Evolutionary conservation across 441 rosid species (phyloP), one percentile per base, ranked within the genome.

Genomic region (Aquilaria agallochum): DNA sequence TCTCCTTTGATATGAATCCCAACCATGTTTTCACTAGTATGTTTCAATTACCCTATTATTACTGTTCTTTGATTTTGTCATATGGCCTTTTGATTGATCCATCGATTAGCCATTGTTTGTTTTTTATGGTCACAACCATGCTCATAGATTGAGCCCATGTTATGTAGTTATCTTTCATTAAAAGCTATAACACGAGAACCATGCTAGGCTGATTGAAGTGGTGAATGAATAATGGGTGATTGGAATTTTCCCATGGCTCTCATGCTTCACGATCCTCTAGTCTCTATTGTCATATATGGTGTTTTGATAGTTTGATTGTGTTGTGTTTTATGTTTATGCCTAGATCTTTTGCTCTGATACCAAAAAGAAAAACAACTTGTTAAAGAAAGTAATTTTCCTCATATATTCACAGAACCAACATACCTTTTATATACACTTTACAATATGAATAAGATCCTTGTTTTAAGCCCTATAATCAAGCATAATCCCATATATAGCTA

Each of bases 1-100:
- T 63, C 7, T 53, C 67, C 2, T 54, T 63, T 14, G 52, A 63
- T 5, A 63, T 54, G 3, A 34, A 55, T 12, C 53, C 34, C 45
- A 64, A 10, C 53, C 55, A 55, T 2, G 55, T 55, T 5, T 64
- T 64, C 11, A 59, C 63, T 1, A 59, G 15, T 3, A 11, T 59
- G 31, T 59, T 47, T 27, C 7, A 59, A 32, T 1, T 20, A 20
- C 1, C 27, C 27, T 20, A 20, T 20, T 20, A 1, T 20, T 20
- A 20, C 27, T 20, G 27, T 31, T 48, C 54, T 5, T 59, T 42
- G 5, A 2, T 40, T 46, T 2, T 4, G n/a, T 30, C 31, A 8
- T 9, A 31, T 59, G 54, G 54, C 32, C 45, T 6, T 46, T 48
- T 48, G 5, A 31, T 31, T 3, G 53, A 59, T 12, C 54, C 45